Conservation (phyloP, 306 rosid genomes). For the Inga leiocalycina region DNA sequence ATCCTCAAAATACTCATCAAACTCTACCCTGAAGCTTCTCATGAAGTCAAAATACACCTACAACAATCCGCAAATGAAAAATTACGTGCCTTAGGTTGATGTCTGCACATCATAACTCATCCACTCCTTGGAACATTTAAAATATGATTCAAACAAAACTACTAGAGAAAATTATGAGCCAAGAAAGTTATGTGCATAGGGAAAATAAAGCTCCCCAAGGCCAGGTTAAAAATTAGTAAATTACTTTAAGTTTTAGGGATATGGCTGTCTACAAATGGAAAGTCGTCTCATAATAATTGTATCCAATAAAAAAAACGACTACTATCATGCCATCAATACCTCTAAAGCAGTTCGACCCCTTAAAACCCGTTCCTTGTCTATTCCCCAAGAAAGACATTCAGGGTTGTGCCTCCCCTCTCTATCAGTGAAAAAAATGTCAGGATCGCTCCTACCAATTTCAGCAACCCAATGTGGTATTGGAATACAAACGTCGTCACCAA, state of each 20-base stretch:
- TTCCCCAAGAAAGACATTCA: constrained; percentile 98
- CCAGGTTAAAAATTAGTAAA: constrained; percentile 10
- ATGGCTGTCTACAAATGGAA: constrained; percentile 21
- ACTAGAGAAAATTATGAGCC: neutral
- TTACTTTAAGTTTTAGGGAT: constrained; percentile 20
- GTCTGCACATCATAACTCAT: constrained; percentile 15
- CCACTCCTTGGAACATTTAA: neutral
- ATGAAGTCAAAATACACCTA: constrained; percentile 96
- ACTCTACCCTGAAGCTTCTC: constrained; percentile 97
- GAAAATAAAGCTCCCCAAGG: constrained; percentile 5
- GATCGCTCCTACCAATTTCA: constrained; percentile 96
- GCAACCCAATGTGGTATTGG: constrained; percentile 98
- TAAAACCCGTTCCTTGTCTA: constrained; percentile 93
- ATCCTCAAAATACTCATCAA: constrained; percentile 79
- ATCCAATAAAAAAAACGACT: constrained; percentile 1
- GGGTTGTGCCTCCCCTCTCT: constrained; percentile 96
- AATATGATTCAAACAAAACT: constrained; percentile 23
- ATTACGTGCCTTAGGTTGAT: constrained; percentile 16
- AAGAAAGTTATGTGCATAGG: neutral
- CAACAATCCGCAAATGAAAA: constrained; percentile 32
- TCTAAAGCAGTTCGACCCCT: constrained; percentile 96
- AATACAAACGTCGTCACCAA: constrained; percentile 94
- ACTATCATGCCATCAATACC: constrained; percentile 55
- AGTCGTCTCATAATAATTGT: constrained; percentile 6
- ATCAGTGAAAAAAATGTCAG: constrained; percentile 92